Evolutionary conservation across 805 yeast species (phyloP).

Genomic region (Starmerella lactis-condensi): DNA sequence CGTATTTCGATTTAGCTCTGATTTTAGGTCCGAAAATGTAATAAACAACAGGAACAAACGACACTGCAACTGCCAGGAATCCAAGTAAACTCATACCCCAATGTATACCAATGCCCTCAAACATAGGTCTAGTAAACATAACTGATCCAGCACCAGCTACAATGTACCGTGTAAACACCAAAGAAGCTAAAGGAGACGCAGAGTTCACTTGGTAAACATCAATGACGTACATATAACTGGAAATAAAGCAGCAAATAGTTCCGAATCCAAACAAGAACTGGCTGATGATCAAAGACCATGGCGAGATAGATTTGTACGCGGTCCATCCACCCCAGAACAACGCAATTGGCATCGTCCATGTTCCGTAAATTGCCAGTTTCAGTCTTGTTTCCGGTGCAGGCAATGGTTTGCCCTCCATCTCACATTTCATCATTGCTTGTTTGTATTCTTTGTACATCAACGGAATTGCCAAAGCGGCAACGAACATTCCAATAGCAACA

Average conservation of each 20-base stretch:
- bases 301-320: constrained; percentile 8
- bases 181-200: constrained; percentile 11
- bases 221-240: constrained; percentile 9
- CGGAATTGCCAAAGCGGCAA: constrained; percentile 2
- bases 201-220: constrained; percentile 10
- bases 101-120: constrained; percentile 5
- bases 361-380: constrained; percentile 3
- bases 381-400: constrained; percentile 8
- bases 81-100: constrained; percentile 9
- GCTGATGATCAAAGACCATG: constrained; percentile 9
- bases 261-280: constrained; percentile 10
- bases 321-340: constrained; percentile 13
- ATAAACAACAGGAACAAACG: constrained; percentile 5
- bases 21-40: constrained; percentile 5
- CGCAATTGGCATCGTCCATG: constrained; percentile 9
- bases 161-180: constrained; percentile 8
- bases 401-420: background rate
- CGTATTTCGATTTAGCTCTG: constrained; percentile 4
- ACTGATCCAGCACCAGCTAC: constrained; percentile 10
- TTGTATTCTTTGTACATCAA: constrained; percentile 1
- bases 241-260: constrained; percentile 8
- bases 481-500: constrained; percentile 5
- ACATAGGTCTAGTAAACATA: constrained; percentile 11
- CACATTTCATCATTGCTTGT: background rate
- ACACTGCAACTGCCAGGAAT: constrained; percentile 6